Percentiles rank a stretch among this genome's conserved stretches.
phyloP scores from a whole-genome alignment of 176 grass and related monocot species.

The Eragrostis nindensis region DNA sequence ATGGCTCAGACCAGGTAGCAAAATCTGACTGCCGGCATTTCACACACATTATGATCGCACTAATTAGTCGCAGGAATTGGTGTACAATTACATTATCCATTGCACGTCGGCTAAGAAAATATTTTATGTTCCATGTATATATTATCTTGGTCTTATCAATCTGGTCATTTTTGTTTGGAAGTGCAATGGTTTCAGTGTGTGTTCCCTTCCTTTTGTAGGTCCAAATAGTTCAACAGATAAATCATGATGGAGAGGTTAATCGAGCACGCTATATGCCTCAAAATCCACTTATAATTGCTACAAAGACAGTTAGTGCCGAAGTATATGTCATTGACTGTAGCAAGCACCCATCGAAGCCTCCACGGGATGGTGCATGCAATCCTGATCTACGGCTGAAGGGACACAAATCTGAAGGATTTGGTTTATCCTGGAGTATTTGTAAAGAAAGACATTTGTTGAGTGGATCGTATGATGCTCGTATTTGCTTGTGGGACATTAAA shows the following conservation, averaged over 20 bases:
- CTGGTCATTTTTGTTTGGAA: neutral
- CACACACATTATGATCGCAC: no score
- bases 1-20: no score
- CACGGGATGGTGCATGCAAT: constrained; percentile 85
- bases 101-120: neutral
- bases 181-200: neutral
- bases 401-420: constrained; percentile 96
- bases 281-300: constrained; percentile 96
- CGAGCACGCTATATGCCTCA: constrained; percentile 98
- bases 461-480: constrained; percentile 96
- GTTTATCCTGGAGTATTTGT: constrained; percentile 93
- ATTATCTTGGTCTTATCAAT: constrained; percentile 23
- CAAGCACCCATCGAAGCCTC: constrained; percentile 97
- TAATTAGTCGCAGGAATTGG: neutral
- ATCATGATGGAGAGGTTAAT: constrained; percentile 99
- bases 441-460: constrained; percentile 96
- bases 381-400: constrained; percentile 95
- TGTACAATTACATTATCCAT: neutral
- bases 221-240: constrained; percentile 99
- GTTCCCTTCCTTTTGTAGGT: constrained; percentile 59
- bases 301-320: constrained; percentile 94
- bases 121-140: neutral
- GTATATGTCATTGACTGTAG: constrained; percentile 98
- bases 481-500: constrained; percentile 94
- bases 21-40: no score